These are phyloP conservation scores for Aspergillus intermedius DNA, from an alignment of 2,329 filamentous ascomycete genomes.

Conservation along the genomic window DNA sequence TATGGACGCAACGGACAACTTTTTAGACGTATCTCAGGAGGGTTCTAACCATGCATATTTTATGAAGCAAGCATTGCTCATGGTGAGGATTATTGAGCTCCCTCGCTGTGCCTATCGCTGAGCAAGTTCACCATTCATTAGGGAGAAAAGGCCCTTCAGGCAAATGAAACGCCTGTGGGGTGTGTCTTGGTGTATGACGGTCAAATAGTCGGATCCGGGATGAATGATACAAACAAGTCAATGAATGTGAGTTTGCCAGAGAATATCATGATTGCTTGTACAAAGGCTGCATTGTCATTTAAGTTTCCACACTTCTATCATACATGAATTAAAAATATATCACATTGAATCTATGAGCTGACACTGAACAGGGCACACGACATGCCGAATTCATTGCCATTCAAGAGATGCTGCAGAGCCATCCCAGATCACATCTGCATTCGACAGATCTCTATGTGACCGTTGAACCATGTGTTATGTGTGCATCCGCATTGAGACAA, in stretches of 20 bases:
- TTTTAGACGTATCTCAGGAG: not conserved
- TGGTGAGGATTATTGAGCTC: conserved; percentile 50
- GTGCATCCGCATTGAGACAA: conserved; percentile 84
- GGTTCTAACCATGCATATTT: conserved; percentile 51
- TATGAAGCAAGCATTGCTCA: conserved; percentile 78
- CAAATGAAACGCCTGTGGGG: conserved; percentile 91
- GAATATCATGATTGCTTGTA: not conserved
- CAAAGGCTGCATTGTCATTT: too few relatives aligned
- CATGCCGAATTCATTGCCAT: conserved; percentile 95
- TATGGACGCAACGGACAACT: not conserved
- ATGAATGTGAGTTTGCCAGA: conserved; percentile 49
- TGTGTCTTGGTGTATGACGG: conserved; percentile 83
- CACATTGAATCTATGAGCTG: not conserved
- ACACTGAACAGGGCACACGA: conserved; percentile 69
- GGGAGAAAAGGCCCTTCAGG: conserved; percentile 77
- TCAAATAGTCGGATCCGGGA: conserved; percentile 76
- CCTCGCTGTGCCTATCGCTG: conserved; percentile 2
- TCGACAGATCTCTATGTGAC: conserved; percentile 88
- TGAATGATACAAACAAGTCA: conserved; percentile 94
- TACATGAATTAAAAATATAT: not conserved
- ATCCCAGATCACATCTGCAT: conserved; percentile 62
- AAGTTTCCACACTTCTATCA: not conserved
- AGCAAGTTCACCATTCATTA: conserved; percentile 30
- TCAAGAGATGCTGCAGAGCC: conserved; percentile 54
- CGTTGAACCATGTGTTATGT: conserved; percentile 98